These are phyloP conservation scores for Roridomyces roridus DNA, from an alignment of 768 basidiomycete species.

Conservation along the genomic window DNA sequence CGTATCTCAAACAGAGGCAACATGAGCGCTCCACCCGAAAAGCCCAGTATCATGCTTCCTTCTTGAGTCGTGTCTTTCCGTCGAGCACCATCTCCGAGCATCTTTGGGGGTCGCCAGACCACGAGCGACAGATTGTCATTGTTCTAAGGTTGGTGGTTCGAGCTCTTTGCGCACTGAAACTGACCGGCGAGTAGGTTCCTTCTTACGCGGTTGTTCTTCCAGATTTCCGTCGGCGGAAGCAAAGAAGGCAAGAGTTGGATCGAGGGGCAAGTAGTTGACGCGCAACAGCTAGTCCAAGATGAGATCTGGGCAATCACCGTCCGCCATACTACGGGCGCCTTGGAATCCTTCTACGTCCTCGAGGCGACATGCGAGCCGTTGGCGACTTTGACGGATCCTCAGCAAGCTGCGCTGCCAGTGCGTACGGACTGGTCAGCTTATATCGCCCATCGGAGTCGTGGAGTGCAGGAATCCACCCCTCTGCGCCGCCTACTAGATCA, in stretches of 20 bases:
- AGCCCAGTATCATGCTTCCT: slow-evolving; percentile 51
- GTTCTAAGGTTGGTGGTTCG: slow-evolving; percentile 55
- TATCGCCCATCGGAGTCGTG: slow-evolving; percentile 39
- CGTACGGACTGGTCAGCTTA: slow-evolving; percentile 75
- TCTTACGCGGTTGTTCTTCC: slow-evolving; percentile 67
- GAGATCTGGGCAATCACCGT: slow-evolving; percentile 68
- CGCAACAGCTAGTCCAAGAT: slow-evolving; percentile 54
- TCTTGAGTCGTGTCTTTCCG: slow-evolving; percentile 49
- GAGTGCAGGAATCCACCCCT: slow-evolving; percentile 2
- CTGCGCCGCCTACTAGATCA: slow-evolving; percentile 40
- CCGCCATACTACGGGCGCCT: slow-evolving; percentile 8
- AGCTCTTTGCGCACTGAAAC: not conserved
- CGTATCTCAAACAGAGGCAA: slow-evolving; percentile 63
- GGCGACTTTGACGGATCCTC: not conserved
- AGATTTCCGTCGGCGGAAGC: slow-evolving; percentile 56
- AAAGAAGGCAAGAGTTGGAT: slow-evolving; percentile 40
- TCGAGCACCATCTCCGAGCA: slow-evolving; percentile 43
- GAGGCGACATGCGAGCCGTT: slow-evolving; percentile 71
- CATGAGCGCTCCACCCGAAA: slow-evolving; percentile 47
- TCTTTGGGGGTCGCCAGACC: slow-evolving; percentile 67
- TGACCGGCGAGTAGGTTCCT: slow-evolving; percentile 53
- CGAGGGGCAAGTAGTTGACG: slow-evolving; percentile 48
- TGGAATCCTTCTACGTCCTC: slow-evolving; percentile 59
- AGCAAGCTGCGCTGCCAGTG: slow-evolving; percentile 26
- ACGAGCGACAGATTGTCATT: slow-evolving; percentile 60